Percentiles rank a stretch among this genome's conserved stretches.
phyloP scores from a whole-genome alignment of 768 basidiomycete species.

The Leccinum obscurum region DNA sequence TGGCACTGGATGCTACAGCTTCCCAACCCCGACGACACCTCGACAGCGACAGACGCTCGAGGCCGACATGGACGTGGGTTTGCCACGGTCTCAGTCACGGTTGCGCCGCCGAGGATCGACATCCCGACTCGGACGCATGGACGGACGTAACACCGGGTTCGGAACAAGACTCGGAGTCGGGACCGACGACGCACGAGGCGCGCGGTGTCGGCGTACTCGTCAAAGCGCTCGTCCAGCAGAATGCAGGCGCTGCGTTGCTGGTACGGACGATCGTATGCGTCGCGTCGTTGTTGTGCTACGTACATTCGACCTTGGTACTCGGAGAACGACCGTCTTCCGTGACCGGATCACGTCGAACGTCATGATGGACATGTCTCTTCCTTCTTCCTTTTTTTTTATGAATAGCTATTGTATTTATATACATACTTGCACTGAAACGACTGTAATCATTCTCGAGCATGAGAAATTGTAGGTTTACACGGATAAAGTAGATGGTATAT shows the following conservation, averaged over 20 bases:
- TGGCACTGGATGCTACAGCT: background rate
- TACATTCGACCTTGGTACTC: constrained; percentile 6
- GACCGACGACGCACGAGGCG: constrained; percentile 10
- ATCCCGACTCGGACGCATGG: background rate
- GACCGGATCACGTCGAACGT: background rate
- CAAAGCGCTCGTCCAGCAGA: constrained; percentile 22
- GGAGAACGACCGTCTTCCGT: background rate
- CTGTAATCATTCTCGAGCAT: background rate
- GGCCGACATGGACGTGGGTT: background rate
- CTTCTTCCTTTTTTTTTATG: background rate
- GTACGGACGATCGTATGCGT: constrained; percentile 7
- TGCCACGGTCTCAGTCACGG: background rate
- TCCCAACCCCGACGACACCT: background rate
- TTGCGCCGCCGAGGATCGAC: background rate
- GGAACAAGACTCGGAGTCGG: background rate
- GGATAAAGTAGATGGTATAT: constrained; percentile 7
- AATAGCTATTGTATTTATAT: background rate
- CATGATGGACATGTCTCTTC: background rate
- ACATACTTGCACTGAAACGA: background rate
- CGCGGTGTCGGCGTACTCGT: constrained; percentile 16
- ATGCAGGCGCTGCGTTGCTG: constrained; percentile 10
- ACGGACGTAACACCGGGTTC: background rate
- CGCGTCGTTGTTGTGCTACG: constrained; percentile 4
- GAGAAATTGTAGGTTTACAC: constrained; percentile 1
- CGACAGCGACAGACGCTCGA: background rate